These are phyloP conservation scores for Hermanozyma aechmeae DNA, from an alignment of 805 yeast genomes.

Conservation along the genomic window DNA sequence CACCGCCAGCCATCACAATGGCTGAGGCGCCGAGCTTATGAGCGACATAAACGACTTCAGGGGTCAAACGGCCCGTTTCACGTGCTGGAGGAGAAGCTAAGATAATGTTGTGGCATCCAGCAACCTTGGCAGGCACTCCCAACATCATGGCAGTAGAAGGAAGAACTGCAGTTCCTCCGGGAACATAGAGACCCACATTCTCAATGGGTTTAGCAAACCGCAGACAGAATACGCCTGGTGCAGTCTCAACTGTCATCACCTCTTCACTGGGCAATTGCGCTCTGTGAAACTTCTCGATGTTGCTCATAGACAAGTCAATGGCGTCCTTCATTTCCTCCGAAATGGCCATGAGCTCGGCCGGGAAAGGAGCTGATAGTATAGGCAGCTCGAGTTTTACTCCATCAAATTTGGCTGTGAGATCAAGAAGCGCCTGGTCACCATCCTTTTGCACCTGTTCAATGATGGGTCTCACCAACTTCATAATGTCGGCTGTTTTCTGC, in stretches of 20 bases:
- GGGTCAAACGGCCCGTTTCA: conserved; percentile 84
- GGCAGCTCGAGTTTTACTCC: conserved; percentile 68
- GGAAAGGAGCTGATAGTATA: conserved; percentile 81
- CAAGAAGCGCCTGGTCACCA: conserved; percentile 87
- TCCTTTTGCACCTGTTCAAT: conserved; percentile 62
- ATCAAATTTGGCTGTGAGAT: conserved; percentile 85
- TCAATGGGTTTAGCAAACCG: conserved; percentile 94
- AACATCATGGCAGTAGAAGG: conserved; percentile 98
- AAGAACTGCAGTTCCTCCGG: conserved; percentile 97
- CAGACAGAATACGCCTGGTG: conserved; percentile 89
- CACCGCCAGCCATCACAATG: conserved; percentile 96
- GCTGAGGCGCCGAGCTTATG: conserved; percentile 87
- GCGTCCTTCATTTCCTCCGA: conserved; percentile 71
- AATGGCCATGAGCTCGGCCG: conserved; percentile 62
- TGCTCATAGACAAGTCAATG: conserved; percentile 80
- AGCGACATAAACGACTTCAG: conserved; percentile 97
- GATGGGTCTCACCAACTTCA: conserved; percentile 88
- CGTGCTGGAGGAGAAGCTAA: conserved; percentile 92
- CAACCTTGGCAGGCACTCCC: conserved; percentile 97
- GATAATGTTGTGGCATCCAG: conserved; percentile 88
- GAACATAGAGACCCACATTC: conserved; percentile 90
- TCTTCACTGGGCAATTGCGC: conserved; percentile 76
- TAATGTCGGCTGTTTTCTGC: conserved; percentile 85
- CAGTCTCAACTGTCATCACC: conserved; percentile 76
- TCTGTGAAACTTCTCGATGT: conserved; percentile 84